Evolutionary conservation across 306 rosid species (phyloP), one percentile per base, ranked within the genome.

Genomic region (Lupinus albus): DNA sequence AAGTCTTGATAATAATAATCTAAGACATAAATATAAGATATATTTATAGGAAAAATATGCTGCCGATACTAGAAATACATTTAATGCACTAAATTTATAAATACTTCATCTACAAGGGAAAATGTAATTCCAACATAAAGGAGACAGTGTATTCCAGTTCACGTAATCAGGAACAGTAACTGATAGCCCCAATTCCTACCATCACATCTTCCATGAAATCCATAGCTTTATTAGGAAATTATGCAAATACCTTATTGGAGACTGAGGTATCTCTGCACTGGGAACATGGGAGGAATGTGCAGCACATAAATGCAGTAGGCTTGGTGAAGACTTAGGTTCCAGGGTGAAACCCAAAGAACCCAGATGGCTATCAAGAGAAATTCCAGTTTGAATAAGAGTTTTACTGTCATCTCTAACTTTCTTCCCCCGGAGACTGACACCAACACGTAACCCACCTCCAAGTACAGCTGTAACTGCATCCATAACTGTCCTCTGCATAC

Each of bases 361-460:
- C 12, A 75, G 74, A 63, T 81, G 83, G 51, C 85, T 72, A 66
- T 87, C 85, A 47, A 76, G 87, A 72, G 92, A 85, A 79, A 92
- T 89, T 81, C 98, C 96, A 0, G 91, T 85, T 80, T 92, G 96
- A 67, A 76, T 77, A 20, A 92, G 85, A 63, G 96, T 92, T 79
- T 74, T 87, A 68, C 53, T 70, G 81, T 89, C 98, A 63, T 92
- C 98, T 81, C 86, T 83, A 70, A 89, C 76, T 79, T 84, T 92
- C 78, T 89, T 87, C 68, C 98, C 98, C 68, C 78, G 92, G 72
- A 92, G 84, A 84, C 84, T 80, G 72, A 92, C 88, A 50, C 98
- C 98, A 30, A 89, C 86, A 14, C 78, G 84, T 71, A 85, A 80
- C 68, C 89, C 96, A 11, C 95, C 89, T 11, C 92, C 89, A 49